Evolutionary conservation across 768 basidiomycete genomes (phyloP).

Genomic region (Russula griseocarnosa): DNA sequence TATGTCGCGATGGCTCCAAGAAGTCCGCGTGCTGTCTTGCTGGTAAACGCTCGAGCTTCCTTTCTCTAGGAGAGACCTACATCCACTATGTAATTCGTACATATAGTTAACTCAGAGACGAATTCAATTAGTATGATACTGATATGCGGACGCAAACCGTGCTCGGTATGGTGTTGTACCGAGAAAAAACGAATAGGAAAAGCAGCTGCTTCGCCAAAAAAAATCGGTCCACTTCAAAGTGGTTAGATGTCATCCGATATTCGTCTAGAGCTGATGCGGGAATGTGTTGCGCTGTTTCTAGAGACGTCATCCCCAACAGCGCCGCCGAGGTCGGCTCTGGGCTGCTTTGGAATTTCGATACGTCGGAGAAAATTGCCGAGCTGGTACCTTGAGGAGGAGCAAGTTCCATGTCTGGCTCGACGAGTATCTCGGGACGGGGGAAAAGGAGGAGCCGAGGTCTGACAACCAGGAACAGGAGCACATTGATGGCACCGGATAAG

Average conservation of each 20-base stretch:
- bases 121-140: no score
- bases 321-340: not conserved
- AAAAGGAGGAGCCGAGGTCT: constrained; percentile 39
- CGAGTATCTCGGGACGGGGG: not conserved
- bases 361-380: not conserved
- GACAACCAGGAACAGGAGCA: constrained; percentile 38
- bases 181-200: not conserved
- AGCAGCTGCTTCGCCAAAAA: no score
- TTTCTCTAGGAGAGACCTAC: no score
- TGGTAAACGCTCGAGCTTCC: no score
- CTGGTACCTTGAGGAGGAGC: no score
- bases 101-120: no score
- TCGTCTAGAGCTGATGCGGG: not conserved
- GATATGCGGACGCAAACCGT: no score
- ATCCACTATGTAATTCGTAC: no score
- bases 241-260: not conserved
- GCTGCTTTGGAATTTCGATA: not conserved
- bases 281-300: not conserved
- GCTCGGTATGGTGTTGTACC: no score
- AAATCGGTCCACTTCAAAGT: no score
- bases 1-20: no score
- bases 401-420: not conserved
- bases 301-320: not conserved
- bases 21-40: no score
- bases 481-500: constrained; percentile 42